Percentiles rank a stretch among this genome's conserved stretches.
Conservation (phyloP, 768 basidiomycete genomes). For the Collybiopsis luxurians region DNA sequence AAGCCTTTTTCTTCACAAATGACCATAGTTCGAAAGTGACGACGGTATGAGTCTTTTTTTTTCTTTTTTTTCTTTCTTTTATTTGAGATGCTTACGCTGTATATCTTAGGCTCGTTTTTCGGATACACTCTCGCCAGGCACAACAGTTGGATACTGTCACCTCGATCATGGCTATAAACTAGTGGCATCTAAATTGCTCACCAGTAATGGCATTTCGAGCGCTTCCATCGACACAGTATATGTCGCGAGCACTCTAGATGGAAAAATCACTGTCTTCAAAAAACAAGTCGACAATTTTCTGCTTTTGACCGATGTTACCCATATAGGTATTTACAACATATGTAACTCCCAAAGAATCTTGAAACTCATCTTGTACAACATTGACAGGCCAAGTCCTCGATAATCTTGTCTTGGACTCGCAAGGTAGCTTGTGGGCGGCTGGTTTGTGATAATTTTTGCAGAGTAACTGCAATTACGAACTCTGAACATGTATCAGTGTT, state of each 20-base stretch:
- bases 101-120: slow-evolving; percentile 15
- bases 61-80: not conserved
- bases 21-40: slow-evolving; percentile 56
- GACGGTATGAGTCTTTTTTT: slow-evolving; percentile 33
- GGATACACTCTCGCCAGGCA: slow-evolving; percentile 29
- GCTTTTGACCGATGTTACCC: slow-evolving; percentile 54
- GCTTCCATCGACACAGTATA: slow-evolving; percentile 57
- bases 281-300: slow-evolving; percentile 58
- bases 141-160: slow-evolving; percentile 67
- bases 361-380: no score
- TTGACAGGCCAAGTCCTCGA: no score
- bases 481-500: no score
- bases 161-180: slow-evolving; percentile 57
- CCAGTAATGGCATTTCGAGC: slow-evolving; percentile 61
- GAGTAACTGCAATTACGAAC: no score
- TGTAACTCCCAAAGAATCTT: no score
- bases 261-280: slow-evolving; percentile 53
- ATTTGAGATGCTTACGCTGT: no score
- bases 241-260: slow-evolving; percentile 44
- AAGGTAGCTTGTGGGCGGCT: no score
- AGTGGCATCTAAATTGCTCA: slow-evolving; percentile 47
- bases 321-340: no score
- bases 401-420: no score
- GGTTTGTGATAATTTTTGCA: no score
- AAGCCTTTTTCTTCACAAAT: slow-evolving; percentile 70